Percentiles rank a stretch among this genome's conserved stretches.
Conservation (phyloP, 176 grass and related monocot genomes). For the Microstegium vimineum region DNA sequence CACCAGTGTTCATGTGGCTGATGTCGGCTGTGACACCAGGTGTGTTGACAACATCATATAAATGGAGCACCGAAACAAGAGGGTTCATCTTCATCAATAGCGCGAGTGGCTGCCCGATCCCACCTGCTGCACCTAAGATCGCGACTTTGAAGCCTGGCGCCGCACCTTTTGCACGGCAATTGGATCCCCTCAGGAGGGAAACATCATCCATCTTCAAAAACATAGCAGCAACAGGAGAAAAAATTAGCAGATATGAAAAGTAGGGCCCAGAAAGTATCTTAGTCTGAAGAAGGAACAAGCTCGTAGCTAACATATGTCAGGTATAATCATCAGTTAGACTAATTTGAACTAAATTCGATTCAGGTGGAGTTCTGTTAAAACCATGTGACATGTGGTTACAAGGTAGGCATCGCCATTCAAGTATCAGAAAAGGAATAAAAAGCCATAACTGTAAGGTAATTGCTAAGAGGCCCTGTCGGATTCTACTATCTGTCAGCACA, state of each 20-base stretch:
- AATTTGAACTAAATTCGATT: not conserved
- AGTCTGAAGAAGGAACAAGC: not conserved
- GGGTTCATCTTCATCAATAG: slow-evolving; percentile 94
- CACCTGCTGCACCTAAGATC: slow-evolving; percentile 77
- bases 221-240: not conserved
- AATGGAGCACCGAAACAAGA: slow-evolving; percentile 74
- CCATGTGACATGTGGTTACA: not conserved
- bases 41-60: slow-evolving; percentile 84
- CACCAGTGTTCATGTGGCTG: slow-evolving; percentile 90
- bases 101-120: slow-evolving; percentile 80
- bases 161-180: slow-evolving; percentile 74
- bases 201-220: slow-evolving; percentile 48
- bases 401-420: not conserved
- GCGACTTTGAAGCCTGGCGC: slow-evolving; percentile 82
- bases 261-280: too few relatives aligned
- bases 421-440: not conserved
- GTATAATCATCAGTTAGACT: not conserved
- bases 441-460: not conserved
- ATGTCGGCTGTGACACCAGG: slow-evolving; percentile 89
- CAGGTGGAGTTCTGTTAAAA: not conserved
- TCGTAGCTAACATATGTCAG: not conserved
- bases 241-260: not conserved
- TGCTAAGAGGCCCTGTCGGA: not conserved
- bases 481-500: not conserved
- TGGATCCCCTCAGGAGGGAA: slow-evolving; percentile 32